These are phyloP conservation scores for Brassica incana DNA, from an alignment of 345 rosid species.

Conservation along the genomic window DNA sequence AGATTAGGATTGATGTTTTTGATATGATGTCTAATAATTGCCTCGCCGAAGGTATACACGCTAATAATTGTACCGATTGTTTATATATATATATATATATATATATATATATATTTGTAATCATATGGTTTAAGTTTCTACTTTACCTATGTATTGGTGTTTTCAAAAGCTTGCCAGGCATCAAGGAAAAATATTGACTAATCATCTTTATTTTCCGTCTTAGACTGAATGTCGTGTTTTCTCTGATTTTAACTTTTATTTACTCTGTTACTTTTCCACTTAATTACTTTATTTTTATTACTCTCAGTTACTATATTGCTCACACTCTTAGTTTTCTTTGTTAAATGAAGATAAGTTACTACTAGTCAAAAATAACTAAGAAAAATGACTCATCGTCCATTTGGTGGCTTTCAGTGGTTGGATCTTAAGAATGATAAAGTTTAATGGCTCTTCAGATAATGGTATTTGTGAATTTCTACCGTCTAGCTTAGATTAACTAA, in stretches of 20 bases:
- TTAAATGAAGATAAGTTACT: not conserved
- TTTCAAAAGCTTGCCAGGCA: not conserved
- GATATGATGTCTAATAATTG: slow-evolving; percentile 34
- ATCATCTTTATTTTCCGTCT: not conserved
- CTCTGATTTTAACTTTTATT: too few relatives aligned
- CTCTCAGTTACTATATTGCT: too few relatives aligned
- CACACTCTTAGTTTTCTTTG: not conserved
- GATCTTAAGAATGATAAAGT: not conserved
- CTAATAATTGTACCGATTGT: not conserved
- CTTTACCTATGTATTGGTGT: not conserved
- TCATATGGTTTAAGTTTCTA: not conserved
- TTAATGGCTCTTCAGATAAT: not conserved
- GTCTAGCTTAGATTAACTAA: not conserved
- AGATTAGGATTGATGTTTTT: slow-evolving; percentile 23
- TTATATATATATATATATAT: not conserved
- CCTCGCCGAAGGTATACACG: slow-evolving; percentile 15
- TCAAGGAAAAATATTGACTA: not conserved
- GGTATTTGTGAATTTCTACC: not conserved
- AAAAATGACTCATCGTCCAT: not conserved
- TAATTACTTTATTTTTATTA: too few relatives aligned
- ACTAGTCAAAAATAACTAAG: not conserved
- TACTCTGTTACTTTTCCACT: too few relatives aligned
- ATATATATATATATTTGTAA: not conserved
- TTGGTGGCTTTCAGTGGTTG: not conserved
- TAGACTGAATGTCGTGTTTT: not conserved